These are phyloP conservation scores for Colletotrichum nymphaeae DNA, from an alignment of 2,329 filamentous ascomycete genomes.

Conservation along the genomic window DNA sequence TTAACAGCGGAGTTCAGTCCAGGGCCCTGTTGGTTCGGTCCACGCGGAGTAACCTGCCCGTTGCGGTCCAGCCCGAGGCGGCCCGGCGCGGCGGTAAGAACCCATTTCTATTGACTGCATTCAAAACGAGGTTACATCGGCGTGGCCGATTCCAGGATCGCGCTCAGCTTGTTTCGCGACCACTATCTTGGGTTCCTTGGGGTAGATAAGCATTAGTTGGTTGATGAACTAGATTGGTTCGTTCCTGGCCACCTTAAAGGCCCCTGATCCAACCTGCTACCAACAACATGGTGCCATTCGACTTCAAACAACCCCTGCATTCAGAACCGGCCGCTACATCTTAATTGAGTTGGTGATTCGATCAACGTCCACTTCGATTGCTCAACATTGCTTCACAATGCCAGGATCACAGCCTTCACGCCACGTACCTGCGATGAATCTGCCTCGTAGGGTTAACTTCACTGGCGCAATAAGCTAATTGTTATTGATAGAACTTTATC, in stretches of 20 bases:
- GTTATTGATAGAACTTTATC: not conserved
- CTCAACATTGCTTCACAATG: not conserved
- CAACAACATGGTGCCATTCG: not conserved
- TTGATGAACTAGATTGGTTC: not conserved
- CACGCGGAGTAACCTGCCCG: not conserved
- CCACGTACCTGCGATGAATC: not conserved
- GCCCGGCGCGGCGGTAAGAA: not conserved
- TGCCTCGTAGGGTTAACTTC: not conserved
- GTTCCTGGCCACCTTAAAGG: not conserved
- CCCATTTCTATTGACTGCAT: not conserved
- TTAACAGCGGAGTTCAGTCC: not conserved
- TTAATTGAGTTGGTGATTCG: not conserved
- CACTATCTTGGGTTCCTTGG: not conserved
- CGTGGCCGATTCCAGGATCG: not conserved
- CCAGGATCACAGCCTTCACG: not conserved
- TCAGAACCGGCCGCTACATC: not conserved
- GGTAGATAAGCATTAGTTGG: not conserved
- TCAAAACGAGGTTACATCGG: not conserved
- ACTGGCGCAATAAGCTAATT: not conserved
- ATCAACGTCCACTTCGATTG: not conserved
- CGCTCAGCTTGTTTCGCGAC: not conserved
- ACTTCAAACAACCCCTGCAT: constrained; percentile 9
- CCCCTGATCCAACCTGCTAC: constrained; percentile 6
- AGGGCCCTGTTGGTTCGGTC: not conserved
- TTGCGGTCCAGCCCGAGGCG: not conserved